These are phyloP conservation scores for Lizanozyma gosingica DNA, from an alignment of 1,139 yeast genomes.

Conservation along the genomic window DNA sequence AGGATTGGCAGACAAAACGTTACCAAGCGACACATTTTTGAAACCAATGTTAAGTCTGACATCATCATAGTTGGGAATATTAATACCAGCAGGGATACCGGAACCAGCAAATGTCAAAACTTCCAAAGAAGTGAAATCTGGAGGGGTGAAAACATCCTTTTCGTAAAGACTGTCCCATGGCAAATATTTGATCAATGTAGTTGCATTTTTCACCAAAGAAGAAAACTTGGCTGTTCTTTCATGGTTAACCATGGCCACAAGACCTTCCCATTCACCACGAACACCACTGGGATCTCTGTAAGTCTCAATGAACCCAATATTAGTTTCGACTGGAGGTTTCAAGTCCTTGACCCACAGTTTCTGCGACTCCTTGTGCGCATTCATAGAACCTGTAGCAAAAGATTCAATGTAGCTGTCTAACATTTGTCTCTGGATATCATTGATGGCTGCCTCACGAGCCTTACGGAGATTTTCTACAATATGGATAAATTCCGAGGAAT, in stretches of 20 bases:
- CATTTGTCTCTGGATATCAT: conserved; percentile 62
- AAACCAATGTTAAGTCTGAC: conserved; percentile 76
- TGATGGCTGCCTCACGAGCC: conserved; percentile 61
- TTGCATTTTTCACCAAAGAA: conserved; percentile 57
- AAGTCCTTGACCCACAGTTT: conserved; percentile 81
- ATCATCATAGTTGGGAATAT: conserved; percentile 87
- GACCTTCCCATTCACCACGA: conserved; percentile 90
- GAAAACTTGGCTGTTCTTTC: conserved; percentile 78
- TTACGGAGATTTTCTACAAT: conserved; percentile 47
- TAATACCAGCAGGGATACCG: conserved; percentile 89
- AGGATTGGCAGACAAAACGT: conserved; percentile 63
- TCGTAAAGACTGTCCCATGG: conserved; percentile 77
- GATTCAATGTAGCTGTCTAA: conserved; percentile 57
- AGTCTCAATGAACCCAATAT: conserved; percentile 85
- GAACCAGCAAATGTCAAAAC: conserved; percentile 85
- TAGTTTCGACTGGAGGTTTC: conserved; percentile 76
- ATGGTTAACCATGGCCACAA: conserved; percentile 86
- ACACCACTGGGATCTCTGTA: conserved; percentile 89
- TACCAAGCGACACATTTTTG: conserved; percentile 83
- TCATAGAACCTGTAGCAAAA: conserved; percentile 75
- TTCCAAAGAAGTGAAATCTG: conserved; percentile 85
- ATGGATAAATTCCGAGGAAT: conserved; percentile 48
- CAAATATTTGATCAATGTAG: conserved; percentile 50
- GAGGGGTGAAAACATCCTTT: conserved; percentile 81
- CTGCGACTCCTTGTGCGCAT: conserved; percentile 79